Evolutionary conservation across 371 early-diverging fungal species (phyloP).

Genomic region (Enteropsectra breve): DNA sequence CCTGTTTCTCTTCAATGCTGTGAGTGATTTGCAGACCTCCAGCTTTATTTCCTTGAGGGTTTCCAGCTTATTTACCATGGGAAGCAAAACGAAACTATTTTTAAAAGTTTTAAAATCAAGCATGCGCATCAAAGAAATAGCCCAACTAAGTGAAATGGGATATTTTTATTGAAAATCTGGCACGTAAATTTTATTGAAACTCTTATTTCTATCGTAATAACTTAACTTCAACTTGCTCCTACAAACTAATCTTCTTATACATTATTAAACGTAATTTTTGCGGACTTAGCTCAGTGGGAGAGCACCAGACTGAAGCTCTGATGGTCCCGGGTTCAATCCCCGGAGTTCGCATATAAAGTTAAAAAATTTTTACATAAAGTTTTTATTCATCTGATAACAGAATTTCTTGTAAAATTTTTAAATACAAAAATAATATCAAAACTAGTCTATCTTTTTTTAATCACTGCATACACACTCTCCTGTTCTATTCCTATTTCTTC

Average conservation of each 20-base stretch:
- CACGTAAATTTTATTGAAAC: too few relatives aligned
- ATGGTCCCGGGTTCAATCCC: conserved; percentile 38
- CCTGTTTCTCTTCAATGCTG: conserved; percentile 1
- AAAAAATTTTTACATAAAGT: not conserved
- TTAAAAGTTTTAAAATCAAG: not conserved
- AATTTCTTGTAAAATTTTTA: too few relatives aligned
- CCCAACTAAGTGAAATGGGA: too few relatives aligned
- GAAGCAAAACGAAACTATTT: not conserved
- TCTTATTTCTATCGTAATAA: too few relatives aligned
- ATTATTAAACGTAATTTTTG: too few relatives aligned
- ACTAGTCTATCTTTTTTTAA: conserved; percentile 15
- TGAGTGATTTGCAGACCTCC: conserved; percentile 2
- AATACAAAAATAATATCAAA: not conserved
- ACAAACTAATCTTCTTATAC: too few relatives aligned
- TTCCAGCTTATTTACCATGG: conserved; percentile 11
- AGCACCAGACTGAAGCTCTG: conserved; percentile 43
- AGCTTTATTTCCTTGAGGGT: not conserved
- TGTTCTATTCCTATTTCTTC: conserved; percentile 32
- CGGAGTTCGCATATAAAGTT: conserved; percentile 9
- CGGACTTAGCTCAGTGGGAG: conserved; percentile 39
- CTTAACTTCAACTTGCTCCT: too few relatives aligned
- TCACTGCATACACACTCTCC: conserved; percentile 37
- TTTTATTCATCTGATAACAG: conserved; percentile 17
- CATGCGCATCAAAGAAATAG: not conserved
- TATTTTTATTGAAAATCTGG: too few relatives aligned